Conservation (phyloP, 129 eudicot genomes). For the Pittosporum tobira region DNA sequence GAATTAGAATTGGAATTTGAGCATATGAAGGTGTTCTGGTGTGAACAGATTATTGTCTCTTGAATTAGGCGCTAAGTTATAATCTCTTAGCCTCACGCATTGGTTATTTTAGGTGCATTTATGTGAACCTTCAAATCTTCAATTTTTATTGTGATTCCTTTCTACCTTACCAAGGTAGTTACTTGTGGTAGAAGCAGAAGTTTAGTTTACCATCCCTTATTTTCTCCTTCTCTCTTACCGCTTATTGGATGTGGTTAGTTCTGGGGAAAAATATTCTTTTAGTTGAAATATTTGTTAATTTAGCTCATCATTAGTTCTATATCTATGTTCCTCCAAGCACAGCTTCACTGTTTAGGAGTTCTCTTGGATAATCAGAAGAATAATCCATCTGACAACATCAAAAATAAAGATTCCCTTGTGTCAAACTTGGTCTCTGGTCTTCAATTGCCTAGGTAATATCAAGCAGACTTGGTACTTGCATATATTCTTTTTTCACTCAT, state of each 20-base stretch:
- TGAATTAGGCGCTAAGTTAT: not conserved
- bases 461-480: conserved; percentile 10
- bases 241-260: not conserved
- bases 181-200: too few relatives aligned
- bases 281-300: not conserved
- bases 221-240: not conserved
- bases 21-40: not conserved
- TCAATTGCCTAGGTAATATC: conserved; percentile 78
- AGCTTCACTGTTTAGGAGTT: conserved; percentile 92
- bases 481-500: conserved; percentile 1
- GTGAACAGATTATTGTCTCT: not conserved
- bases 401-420: conserved; percentile 53
- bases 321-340: conserved; percentile 17
- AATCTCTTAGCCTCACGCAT: too few relatives aligned
- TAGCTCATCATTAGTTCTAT: not conserved
- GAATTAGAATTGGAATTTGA: not conserved
- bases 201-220: too few relatives aligned
- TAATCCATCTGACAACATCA: conserved; percentile 38
- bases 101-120: not conserved
- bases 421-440: conserved; percentile 78
- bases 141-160: too few relatives aligned
- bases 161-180: too few relatives aligned
- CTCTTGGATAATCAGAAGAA: conserved; percentile 59
- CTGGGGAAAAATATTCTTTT: not conserved
- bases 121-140: not conserved